phyloP scores from a whole-genome alignment of 2,329 filamentous ascomycete genomes.

The Alternaria ventricosa region DNA sequence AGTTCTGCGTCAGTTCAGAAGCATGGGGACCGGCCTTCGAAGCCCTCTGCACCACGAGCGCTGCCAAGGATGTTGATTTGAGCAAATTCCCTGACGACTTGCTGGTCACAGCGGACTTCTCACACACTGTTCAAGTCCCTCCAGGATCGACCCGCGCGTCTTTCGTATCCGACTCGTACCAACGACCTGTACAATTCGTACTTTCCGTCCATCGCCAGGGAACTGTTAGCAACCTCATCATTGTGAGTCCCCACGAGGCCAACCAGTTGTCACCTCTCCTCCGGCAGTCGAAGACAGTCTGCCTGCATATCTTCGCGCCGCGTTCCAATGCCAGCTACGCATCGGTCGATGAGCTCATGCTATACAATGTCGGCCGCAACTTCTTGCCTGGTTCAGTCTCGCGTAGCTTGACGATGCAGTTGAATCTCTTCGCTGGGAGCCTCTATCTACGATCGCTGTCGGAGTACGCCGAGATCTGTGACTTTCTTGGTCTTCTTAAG shows the following conservation, averaged over 20 bases:
- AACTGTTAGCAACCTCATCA: conserved; percentile 46
- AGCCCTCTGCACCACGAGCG: conserved; percentile 52
- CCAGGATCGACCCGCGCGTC: neutral
- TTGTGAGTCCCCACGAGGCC: conserved; percentile 69
- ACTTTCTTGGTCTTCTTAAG: conserved; percentile 59
- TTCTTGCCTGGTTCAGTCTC: conserved; percentile 14
- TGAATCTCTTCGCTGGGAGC: conserved; percentile 73
- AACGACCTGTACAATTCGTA: conserved; percentile 63
- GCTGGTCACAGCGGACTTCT: conserved; percentile 61
- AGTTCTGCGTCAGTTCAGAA: conserved; percentile 24
- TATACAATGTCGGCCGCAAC: conserved; percentile 50
- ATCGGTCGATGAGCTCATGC: conserved; percentile 54
- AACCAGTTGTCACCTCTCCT: conserved; percentile 58
- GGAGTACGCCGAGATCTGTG: conserved; percentile 63
- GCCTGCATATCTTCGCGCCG: conserved; percentile 61
- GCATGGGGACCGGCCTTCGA: conserved; percentile 57
- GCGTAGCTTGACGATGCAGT: conserved; percentile 50
- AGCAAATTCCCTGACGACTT: conserved; percentile 50
- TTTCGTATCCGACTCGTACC: conserved; percentile 44
- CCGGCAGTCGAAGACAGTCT: conserved; percentile 38
- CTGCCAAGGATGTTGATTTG: conserved; percentile 44
- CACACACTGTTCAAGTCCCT: conserved; percentile 50
- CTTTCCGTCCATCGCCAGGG: conserved; percentile 38
- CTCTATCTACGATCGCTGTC: conserved; percentile 64
- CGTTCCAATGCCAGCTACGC: conserved; percentile 49